These are phyloP conservation scores for Trametes gibbosa DNA, from an alignment of 768 basidiomycete species.

Conservation along the genomic window DNA sequence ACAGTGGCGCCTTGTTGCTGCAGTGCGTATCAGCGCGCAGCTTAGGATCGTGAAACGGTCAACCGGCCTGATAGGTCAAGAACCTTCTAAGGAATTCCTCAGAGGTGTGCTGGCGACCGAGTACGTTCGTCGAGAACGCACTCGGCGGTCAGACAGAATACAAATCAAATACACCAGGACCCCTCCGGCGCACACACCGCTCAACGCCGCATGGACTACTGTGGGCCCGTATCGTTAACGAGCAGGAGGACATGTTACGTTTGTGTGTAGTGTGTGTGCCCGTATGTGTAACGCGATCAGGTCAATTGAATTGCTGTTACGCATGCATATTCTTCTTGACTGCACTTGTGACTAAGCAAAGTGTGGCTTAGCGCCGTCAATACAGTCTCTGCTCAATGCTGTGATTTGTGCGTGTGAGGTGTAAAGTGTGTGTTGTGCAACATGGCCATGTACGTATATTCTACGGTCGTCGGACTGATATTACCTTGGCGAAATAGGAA, in stretches of 20 bases:
- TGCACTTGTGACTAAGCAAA: not conserved
- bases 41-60: not conserved
- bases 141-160: not conserved
- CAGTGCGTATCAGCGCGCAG: not conserved
- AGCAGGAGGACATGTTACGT: not conserved
- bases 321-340: not conserved
- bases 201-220: not conserved
- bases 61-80: not conserved
- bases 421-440: no score
- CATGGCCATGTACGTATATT: no score
- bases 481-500: no score
- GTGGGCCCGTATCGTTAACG: not conserved
- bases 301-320: slow-evolving; percentile 6
- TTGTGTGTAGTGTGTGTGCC: not conserved
- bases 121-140: not conserved
- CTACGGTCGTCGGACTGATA: no score
- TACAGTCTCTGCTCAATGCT: no score
- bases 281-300: not conserved
- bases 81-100: not conserved
- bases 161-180: slow-evolving; percentile 22
- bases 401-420: no score
- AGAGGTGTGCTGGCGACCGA: not conserved
- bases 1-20: not conserved
- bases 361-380: no score
- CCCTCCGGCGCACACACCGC: not conserved